A percentile compares a stretch with the other conserved stretches of the same genome.
Conservation (phyloP, 768 basidiomycete genomes). For the Suillus discolor region DNA sequence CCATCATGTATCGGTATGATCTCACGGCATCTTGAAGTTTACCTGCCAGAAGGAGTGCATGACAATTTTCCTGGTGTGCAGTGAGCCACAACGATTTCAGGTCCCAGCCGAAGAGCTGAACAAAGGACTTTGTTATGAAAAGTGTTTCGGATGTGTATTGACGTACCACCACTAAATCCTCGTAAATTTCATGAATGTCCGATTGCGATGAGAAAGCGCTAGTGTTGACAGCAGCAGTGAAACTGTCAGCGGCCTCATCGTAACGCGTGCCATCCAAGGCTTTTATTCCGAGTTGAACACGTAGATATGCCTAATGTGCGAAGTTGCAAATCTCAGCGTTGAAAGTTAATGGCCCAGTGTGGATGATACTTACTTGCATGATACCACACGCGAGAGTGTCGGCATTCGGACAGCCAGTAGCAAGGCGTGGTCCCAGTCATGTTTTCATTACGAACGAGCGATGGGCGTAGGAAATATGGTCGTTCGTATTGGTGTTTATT, state of each 20-base stretch:
- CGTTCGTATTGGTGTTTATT: too few relatives aligned
- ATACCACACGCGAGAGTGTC: neutral
- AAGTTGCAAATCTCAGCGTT: too few relatives aligned
- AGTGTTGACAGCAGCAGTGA: neutral
- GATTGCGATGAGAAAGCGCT: neutral
- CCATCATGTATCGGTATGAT: neutral
- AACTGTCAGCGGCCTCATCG: neutral
- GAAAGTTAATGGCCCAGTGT: too few relatives aligned
- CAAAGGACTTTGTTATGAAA: neutral
- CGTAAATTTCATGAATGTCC: neutral
- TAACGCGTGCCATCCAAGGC: neutral
- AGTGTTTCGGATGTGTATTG: neutral
- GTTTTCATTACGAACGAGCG: too few relatives aligned
- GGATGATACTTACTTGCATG: neutral
- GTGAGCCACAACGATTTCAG: neutral
- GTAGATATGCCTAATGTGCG: neutral
- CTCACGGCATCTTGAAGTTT: neutral
- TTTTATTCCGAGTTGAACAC: neutral
- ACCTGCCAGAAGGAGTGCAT: neutral
- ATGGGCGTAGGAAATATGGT: too few relatives aligned
- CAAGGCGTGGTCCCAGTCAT: neutral
- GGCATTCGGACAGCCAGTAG: neutral
- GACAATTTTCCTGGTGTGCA: neutral
- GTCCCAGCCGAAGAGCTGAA: neutral
- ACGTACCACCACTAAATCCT: neutral